Conservation (phyloP, 768 basidiomycete genomes). For the Lentinula edodes region DNA sequence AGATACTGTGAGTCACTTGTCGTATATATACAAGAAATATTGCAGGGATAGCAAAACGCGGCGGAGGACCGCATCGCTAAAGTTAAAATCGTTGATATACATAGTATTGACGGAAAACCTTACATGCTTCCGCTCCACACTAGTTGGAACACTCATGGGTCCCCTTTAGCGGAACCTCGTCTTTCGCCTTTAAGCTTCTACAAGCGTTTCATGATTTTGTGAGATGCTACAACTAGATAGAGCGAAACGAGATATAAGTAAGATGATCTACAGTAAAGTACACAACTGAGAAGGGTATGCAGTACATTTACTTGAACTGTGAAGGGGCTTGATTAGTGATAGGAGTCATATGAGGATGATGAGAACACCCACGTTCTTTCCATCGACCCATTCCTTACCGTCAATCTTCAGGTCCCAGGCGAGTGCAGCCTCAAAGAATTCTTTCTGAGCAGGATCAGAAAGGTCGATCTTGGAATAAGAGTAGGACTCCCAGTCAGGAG, state of each 20-base stretch:
- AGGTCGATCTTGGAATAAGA: conserved; percentile 73
- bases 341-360: conserved; percentile 7
- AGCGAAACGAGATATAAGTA: background rate
- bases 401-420: conserved; percentile 91
- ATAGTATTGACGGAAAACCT: background rate
- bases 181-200: no score
- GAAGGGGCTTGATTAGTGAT: background rate
- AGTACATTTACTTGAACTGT: conserved; percentile 28
- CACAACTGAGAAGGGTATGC: background rate
- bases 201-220: no score
- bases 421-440: conserved; percentile 87
- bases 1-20: background rate
- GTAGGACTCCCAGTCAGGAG: conserved; percentile 93
- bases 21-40: background rate
- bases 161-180: no score
- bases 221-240: background rate
- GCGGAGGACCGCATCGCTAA: background rate
- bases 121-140: no score
- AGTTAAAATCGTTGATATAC: background rate
- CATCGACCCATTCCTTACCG: conserved; percentile 88
- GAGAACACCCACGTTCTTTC: conserved; percentile 68
- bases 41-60: background rate
- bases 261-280: background rate
- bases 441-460: conserved; percentile 67
- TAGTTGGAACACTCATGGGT: no score